Percentiles rank a stretch among this genome's conserved stretches.
Conservation (phyloP, 768 basidiomycete genomes). For the Lactarius vividus region DNA sequence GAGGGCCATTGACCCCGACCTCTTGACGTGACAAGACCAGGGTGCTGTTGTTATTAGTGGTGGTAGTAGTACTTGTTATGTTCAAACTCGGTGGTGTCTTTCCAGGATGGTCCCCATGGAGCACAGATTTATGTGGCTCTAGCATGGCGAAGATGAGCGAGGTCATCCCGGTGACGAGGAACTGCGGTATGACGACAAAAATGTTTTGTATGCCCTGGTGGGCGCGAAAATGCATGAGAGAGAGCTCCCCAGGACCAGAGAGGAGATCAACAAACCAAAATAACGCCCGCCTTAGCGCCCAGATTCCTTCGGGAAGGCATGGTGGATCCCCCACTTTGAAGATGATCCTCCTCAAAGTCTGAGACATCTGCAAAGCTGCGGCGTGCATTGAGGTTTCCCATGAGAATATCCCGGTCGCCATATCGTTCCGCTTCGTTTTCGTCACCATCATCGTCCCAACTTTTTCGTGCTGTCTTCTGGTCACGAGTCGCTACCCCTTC, state of each 20-base stretch:
- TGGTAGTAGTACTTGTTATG: background rate
- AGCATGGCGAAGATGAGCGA: conserved; percentile 84
- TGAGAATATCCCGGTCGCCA: conserved; percentile 17
- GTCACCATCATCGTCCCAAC: conserved; percentile 31
- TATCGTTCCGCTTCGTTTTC: conserved; percentile 29
- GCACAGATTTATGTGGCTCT: conserved; percentile 56
- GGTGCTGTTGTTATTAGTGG: background rate
- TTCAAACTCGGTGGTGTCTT: conserved; percentile 17
- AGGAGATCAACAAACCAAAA: conserved; percentile 54
- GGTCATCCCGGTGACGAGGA: conserved; percentile 84
- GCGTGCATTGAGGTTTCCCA: conserved; percentile 25
- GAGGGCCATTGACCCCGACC: conserved; percentile 25
- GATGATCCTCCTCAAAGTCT: conserved; percentile 6
- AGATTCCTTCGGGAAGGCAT: conserved; percentile 36
- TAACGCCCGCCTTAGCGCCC: conserved; percentile 85
- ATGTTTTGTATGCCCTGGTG: conserved; percentile 90
- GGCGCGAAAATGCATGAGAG: conserved; percentile 1
- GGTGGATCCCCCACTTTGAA: background rate
- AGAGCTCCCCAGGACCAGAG: background rate
- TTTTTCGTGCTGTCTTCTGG: conserved; percentile 30
- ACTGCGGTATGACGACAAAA: conserved; percentile 91
- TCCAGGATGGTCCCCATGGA: conserved; percentile 25
- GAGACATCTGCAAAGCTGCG: conserved; percentile 25
- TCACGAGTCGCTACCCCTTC: conserved; percentile 9
- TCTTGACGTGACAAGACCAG: conserved; percentile 14